Conservation (phyloP, 345 rosid genomes). For the Hirschfeldia incana region DNA sequence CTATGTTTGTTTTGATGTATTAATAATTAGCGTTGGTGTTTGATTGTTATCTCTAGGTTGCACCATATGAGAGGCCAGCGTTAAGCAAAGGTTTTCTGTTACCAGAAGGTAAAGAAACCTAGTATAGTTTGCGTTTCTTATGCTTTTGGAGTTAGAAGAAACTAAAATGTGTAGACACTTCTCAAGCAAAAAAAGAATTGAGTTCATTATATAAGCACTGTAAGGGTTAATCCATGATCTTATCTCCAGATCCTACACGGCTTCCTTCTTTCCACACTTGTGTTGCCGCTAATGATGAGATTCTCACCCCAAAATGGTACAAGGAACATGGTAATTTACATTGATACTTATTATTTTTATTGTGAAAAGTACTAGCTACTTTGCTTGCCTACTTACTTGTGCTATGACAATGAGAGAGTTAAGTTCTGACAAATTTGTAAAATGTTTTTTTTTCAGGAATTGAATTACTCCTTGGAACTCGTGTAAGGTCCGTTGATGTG, state of each 20-base stretch:
- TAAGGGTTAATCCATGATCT: constrained; percentile 20
- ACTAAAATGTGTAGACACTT: background rate
- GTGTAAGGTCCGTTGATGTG: constrained; percentile 85
- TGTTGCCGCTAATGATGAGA: constrained; percentile 91
- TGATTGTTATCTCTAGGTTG: constrained; percentile 50
- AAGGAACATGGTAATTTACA: constrained; percentile 75
- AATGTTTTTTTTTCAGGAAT: constrained; percentile 56
- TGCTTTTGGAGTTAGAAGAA: constrained; percentile 9
- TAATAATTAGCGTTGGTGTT: background rate
- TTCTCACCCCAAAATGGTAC: constrained; percentile 86
- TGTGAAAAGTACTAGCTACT: background rate
- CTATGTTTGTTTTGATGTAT: background rate
- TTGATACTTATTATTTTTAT: background rate
- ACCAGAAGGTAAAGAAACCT: constrained; percentile 61
- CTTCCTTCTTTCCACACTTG: constrained; percentile 99
- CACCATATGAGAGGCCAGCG: constrained; percentile 94
- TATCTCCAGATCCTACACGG: constrained; percentile 75
- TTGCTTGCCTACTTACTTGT: background rate
- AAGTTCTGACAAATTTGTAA: constrained; percentile 6
- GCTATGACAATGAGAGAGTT: background rate
- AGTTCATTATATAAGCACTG: background rate
- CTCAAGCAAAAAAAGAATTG: background rate
- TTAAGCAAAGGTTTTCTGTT: constrained; percentile 87
- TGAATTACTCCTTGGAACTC: constrained; percentile 90
- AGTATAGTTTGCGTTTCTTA: background rate